Conservation (phyloP, 176 grass and related monocot species). For the bread wheat (Triticum aestivum) region IWGSC_CS_RefSeq_v2.1 NC_057798.1:441515815-441516314, state of each 20-base stretch:
- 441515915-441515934: background rate
- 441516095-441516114: background rate
- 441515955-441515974: background rate
- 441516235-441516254: background rate
- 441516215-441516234: conserved; percentile 15
- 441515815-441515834: background rate
- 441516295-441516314: background rate
- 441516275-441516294: background rate
- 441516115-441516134: background rate
- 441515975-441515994: background rate
- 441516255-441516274: background rate
- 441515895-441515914: background rate
- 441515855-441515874: conserved; percentile 1
- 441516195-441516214: conserved; percentile 2
- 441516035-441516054: background rate
- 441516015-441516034: background rate
- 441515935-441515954: background rate
- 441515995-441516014: background rate
- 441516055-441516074: conserved; percentile 3
- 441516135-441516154: background rate
- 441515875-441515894: background rate
- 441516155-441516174: background rate
- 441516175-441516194: background rate
- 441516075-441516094: conserved; percentile 4
- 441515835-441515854: background rate